Base-by-base conservation (phyloP, 345 rosid genomes). In the Lumnitzera racemosa region DNA sequence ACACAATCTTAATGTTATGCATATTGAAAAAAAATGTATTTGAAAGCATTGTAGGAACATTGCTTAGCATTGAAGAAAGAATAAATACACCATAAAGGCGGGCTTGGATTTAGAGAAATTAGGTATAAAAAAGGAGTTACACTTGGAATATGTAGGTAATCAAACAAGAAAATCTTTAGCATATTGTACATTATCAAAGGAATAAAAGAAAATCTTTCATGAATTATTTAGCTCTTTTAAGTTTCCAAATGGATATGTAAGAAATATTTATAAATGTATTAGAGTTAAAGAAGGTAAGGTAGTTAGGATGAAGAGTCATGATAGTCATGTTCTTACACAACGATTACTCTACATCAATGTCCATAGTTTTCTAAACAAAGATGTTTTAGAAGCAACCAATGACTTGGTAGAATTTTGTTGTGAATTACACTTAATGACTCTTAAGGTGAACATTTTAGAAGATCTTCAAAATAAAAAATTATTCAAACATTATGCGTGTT, bases 251-350 rank as follows among this genome's bases (percentile, higher is more conserved):
- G 66, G 67, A 1, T 68, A 54, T 50, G 24, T 50, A 0, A 47
- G 51, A 2, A 68, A 56, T 31, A 54, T 61, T 9, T 55, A 61
- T 4, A 11, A 52, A 11, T 61, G 61, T 55, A 49, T 61, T 1
- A 55, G 61, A 11, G 17, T 47, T 8, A 61, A 61, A 20, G 55
- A 62, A 7, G 3, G 55, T 0, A 61, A 68, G n/a, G 49, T 61
- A 11, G 12, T 10, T 5, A 49, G 31, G 12, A 13, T 53, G n/a
- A 67, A 67, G 49, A 46, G 54, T 29, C 66, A 60, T 50, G 66
- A 67, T 49, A 49, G 61, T 23, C 71, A 67, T 55, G 29, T 67
- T 5, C 12, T 67, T 8, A n/a, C 61, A 15, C 11, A 67, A 31
- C 51, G 46, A 13, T 13, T 53, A 15, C 54, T 67, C 15, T 50